Evolutionary conservation across 208 protist genomes (phyloP).

Genomic region (Trypanosoma scelopori): DNA sequence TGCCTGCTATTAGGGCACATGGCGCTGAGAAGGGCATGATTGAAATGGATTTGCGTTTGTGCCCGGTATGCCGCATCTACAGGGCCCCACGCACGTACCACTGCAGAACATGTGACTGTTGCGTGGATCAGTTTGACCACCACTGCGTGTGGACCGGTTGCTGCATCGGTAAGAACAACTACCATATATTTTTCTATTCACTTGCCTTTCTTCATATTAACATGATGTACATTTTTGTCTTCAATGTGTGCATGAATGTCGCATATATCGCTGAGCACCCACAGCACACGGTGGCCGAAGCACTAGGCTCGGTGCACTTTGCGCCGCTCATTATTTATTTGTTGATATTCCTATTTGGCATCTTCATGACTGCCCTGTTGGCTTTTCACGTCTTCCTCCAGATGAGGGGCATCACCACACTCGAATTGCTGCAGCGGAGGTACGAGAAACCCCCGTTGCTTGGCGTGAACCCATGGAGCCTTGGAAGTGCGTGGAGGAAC

Average conservation of each 20-base stretch:
- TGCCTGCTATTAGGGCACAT: background rate
- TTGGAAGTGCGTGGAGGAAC: slow-evolving; percentile 20
- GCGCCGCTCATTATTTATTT: slow-evolving; percentile 40
- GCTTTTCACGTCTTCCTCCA: slow-evolving; percentile 43
- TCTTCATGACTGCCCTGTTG: slow-evolving; percentile 39
- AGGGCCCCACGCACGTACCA: slow-evolving; percentile 55
- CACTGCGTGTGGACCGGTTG: slow-evolving; percentile 70
- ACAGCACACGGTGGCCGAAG: background rate
- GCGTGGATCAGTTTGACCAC: slow-evolving; percentile 64
- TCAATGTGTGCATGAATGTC: slow-evolving; percentile 35
- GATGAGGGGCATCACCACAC: slow-evolving; percentile 39
- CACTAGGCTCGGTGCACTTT: slow-evolving; percentile 31
- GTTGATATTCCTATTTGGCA: slow-evolving; percentile 33
- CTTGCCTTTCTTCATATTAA: slow-evolving; percentile 43
- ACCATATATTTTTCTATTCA: slow-evolving; percentile 45
- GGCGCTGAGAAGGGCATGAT: slow-evolving; percentile 27
- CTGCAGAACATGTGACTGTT: slow-evolving; percentile 60
- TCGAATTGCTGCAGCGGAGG: slow-evolving; percentile 40
- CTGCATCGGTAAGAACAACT: slow-evolving; percentile 67
- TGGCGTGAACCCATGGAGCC: slow-evolving; percentile 50
- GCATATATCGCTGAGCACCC: slow-evolving; percentile 9
- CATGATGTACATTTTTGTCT: slow-evolving; percentile 36
- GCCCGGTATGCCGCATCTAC: slow-evolving; percentile 52
- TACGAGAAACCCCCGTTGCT: slow-evolving; percentile 27
- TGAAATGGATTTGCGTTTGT: slow-evolving; percentile 47